These are phyloP conservation scores for Pyrenopolyporus hunteri DNA, from an alignment of 495 filamentous ascomycete genomes.

Conservation along the genomic window DNA sequence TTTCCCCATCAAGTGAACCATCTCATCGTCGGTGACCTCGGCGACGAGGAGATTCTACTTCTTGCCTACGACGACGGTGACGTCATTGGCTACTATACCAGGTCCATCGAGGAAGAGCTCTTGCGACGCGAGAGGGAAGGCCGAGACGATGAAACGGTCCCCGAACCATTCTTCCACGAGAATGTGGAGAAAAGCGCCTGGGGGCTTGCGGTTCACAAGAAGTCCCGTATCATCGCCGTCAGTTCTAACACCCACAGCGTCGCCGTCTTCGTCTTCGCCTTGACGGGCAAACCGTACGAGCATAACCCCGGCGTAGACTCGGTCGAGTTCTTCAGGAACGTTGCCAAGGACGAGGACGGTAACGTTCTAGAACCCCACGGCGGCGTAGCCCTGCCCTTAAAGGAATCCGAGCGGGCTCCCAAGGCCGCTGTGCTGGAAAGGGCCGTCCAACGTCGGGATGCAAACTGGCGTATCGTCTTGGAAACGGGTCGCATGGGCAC, in stretches of 20 bases:
- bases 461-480: conserved; percentile 52
- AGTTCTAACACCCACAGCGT: conserved; percentile 73
- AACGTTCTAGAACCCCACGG: conserved; percentile 7
- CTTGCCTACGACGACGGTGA: conserved; percentile 88
- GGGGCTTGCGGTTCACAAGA: conserved; percentile 85
- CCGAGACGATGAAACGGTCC: neutral
- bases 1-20: conserved; percentile 78
- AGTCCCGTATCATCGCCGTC: conserved; percentile 79
- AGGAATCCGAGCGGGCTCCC: neutral
- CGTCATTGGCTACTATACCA: conserved; percentile 78
- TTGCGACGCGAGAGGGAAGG: conserved; percentile 14
- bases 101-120: conserved; percentile 43
- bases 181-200: conserved; percentile 82
- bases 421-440: conserved; percentile 27
- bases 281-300: conserved; percentile 48
- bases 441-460: conserved; percentile 42
- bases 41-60: conserved; percentile 78
- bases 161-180: conserved; percentile 69
- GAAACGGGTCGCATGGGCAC: conserved; percentile 39
- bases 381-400: neutral
- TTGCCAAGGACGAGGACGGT: conserved; percentile 36
- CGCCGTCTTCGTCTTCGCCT: conserved; percentile 75
- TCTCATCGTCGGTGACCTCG: conserved; percentile 78
- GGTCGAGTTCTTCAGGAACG: conserved; percentile 33
- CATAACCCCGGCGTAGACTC: conserved; percentile 8